phyloP scores from a whole-genome alignment of 2,329 filamentous ascomycete species.

The Coleophoma eucalyptorum region DNA sequence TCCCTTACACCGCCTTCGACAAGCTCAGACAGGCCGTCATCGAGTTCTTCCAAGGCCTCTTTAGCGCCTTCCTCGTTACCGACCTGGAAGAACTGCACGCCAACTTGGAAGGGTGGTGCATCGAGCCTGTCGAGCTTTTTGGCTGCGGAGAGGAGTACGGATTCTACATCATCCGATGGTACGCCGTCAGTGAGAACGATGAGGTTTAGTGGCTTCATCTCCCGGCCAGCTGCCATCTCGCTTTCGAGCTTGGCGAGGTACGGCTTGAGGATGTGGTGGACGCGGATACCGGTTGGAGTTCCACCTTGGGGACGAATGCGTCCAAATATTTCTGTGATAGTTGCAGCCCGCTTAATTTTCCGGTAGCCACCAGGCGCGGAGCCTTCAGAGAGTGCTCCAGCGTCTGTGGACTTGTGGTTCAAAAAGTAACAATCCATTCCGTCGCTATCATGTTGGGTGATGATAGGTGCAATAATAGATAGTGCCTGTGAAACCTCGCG shows the following conservation, averaged over 20 bases:
- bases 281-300: constrained; percentile 72
- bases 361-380: constrained; percentile 53
- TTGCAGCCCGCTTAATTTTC: constrained; percentile 53
- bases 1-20: constrained; percentile 62
- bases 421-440: constrained; percentile 92
- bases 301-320: constrained; percentile 57
- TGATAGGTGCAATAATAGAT: constrained; percentile 73
- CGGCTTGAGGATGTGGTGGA: constrained; percentile 67
- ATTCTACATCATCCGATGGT: constrained; percentile 75
- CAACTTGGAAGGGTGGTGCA: constrained; percentile 77
- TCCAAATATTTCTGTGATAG: constrained; percentile 69
- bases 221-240: constrained; percentile 26
- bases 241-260: constrained; percentile 60
- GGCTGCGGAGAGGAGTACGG: constrained; percentile 63
- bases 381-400: constrained; percentile 27
- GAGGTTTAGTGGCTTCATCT: constrained; percentile 77
- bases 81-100: constrained; percentile 95
- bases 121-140: constrained; percentile 65
- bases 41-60: constrained; percentile 64
- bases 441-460: constrained; percentile 73
- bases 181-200: constrained; percentile 91
- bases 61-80: constrained; percentile 67
- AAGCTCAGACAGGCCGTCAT: constrained; percentile 64
- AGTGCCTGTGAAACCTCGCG: constrained; percentile 68
- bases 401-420: constrained; percentile 54